These are phyloP conservation scores for Phytophthora uliginosa DNA, from an alignment of 352 stramenopile species.

Conservation along the genomic window DNA sequence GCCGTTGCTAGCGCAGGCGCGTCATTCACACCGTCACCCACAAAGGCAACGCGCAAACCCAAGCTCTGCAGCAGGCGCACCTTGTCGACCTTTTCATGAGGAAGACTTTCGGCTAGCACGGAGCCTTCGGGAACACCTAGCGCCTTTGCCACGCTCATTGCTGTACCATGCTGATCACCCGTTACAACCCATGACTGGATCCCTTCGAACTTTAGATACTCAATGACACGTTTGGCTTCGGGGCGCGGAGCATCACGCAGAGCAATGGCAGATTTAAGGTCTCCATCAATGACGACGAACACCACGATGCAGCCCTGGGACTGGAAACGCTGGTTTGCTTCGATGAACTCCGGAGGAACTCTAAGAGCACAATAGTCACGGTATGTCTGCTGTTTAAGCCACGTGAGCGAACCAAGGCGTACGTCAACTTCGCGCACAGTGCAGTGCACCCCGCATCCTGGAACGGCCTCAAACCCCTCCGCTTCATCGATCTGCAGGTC, in stretches of 20 bases:
- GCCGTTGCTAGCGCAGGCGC: conserved; percentile 74
- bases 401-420: conserved; percentile 73
- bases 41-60: conserved; percentile 79
- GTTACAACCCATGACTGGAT: conserved; percentile 85
- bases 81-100: conserved; percentile 85
- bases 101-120: conserved; percentile 72
- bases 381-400: conserved; percentile 65
- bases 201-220: conserved; percentile 58
- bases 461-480: conserved; percentile 54
- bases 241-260: conserved; percentile 60
- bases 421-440: conserved; percentile 44
- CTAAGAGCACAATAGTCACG: conserved; percentile 28
- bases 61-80: conserved; percentile 75
- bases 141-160: conserved; percentile 55
- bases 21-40: conserved; percentile 84
- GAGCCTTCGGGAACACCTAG: conserved; percentile 65
- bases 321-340: conserved; percentile 55
- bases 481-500: conserved; percentile 28
- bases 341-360: conserved; percentile 51
- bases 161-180: conserved; percentile 75
- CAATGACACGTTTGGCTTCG: conserved; percentile 64
- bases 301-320: conserved; percentile 71
- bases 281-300: conserved; percentile 64
- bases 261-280: conserved; percentile 62
- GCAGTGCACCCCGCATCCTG: conserved; percentile 72